Conservation (phyloP, 2,329 filamentous ascomycete species). For the Plectosphaerella sp. region DNA sequence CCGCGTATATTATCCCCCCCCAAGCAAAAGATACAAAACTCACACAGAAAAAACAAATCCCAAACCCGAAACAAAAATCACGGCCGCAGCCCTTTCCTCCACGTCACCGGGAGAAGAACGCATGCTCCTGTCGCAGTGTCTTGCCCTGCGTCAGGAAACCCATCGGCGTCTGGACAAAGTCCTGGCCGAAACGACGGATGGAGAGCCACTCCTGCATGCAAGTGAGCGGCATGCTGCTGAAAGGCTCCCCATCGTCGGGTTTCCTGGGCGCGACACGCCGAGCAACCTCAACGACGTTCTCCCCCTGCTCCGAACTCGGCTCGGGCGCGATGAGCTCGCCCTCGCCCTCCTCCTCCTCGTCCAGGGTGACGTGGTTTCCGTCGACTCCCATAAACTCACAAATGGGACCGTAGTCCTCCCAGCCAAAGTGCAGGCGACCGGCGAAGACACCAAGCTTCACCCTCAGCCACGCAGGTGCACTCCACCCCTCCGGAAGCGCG, state of each 20-base stretch:
- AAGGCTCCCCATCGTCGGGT: slow-evolving; percentile 6
- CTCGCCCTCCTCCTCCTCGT: slow-evolving; percentile 1
- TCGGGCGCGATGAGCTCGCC: not conserved
- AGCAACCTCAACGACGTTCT: not conserved
- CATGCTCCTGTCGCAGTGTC: slow-evolving; percentile 37
- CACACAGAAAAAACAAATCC: too few relatives aligned
- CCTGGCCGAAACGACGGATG: slow-evolving; percentile 48
- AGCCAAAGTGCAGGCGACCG: slow-evolving; percentile 57
- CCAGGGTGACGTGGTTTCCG: slow-evolving; percentile 1
- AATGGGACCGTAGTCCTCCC: slow-evolving; percentile 35
- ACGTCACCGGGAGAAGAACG: slow-evolving; percentile 38
- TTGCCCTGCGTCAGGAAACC: slow-evolving; percentile 51
- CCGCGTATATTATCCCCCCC: too few relatives aligned
- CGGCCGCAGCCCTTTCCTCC: too few relatives aligned
- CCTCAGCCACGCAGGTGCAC: slow-evolving; percentile 45
- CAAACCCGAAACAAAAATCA: too few relatives aligned
- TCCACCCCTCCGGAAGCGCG: slow-evolving; percentile 29
- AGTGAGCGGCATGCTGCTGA: slow-evolving; percentile 30
- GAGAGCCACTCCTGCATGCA: slow-evolving; percentile 56
- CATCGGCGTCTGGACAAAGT: slow-evolving; percentile 56
- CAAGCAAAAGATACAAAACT: too few relatives aligned
- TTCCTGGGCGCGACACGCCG: not conserved
- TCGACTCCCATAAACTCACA: slow-evolving; percentile 25
- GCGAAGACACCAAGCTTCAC: slow-evolving; percentile 57
- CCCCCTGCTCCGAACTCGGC: not conserved